A percentile compares a stretch with the other conserved stretches of the same genome.
Conservation (phyloP, 345 rosid species). For the Aquilaria sinensis region DNA sequence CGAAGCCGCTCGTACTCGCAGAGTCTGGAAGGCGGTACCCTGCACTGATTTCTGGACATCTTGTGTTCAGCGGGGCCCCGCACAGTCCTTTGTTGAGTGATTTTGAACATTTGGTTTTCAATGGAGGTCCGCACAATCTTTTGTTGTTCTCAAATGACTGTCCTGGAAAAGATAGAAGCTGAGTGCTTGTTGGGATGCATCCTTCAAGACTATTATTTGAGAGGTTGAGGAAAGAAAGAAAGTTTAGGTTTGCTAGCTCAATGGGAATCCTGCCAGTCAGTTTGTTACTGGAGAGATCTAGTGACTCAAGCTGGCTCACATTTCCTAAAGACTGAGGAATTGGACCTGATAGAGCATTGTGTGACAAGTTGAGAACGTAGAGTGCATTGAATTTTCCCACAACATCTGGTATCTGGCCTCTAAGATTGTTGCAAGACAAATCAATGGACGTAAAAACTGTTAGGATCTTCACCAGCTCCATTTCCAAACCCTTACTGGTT, state of each 20-base stretch:
- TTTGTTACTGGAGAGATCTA: slow-evolving; percentile 26
- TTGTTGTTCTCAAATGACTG: slow-evolving; percentile 17
- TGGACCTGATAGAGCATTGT: slow-evolving; percentile 15
- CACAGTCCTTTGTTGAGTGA: neutral
- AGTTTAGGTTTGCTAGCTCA: slow-evolving; percentile 19
- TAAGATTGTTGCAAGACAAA: slow-evolving; percentile 20
- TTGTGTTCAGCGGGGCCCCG: too few species aligned
- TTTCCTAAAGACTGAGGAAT: slow-evolving; percentile 24
- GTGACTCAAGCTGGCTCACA: slow-evolving; percentile 23
- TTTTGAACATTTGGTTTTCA: slow-evolving; percentile 5
- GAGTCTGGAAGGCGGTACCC: too few species aligned
- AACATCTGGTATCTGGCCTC: slow-evolving; percentile 24
- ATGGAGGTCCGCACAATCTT: slow-evolving; percentile 23
- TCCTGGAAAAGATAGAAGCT: slow-evolving; percentile 20
- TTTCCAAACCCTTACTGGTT: slow-evolving; percentile 32
- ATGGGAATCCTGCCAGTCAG: slow-evolving; percentile 23
- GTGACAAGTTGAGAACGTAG: slow-evolving; percentile 26
- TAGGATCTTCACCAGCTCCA: slow-evolving; percentile 39
- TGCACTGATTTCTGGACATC: too few species aligned
- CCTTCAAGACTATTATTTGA: slow-evolving; percentile 27
- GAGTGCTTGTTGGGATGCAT: slow-evolving; percentile 16
- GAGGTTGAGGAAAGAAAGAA: slow-evolving; percentile 28
- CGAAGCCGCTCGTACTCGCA: too few species aligned
- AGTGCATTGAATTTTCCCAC: slow-evolving; percentile 20
- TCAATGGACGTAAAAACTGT: slow-evolving; percentile 34